Evolutionary conservation across 1,139 yeast species (phyloP).

Genomic region (Debaryomyces fabryi): DNA sequence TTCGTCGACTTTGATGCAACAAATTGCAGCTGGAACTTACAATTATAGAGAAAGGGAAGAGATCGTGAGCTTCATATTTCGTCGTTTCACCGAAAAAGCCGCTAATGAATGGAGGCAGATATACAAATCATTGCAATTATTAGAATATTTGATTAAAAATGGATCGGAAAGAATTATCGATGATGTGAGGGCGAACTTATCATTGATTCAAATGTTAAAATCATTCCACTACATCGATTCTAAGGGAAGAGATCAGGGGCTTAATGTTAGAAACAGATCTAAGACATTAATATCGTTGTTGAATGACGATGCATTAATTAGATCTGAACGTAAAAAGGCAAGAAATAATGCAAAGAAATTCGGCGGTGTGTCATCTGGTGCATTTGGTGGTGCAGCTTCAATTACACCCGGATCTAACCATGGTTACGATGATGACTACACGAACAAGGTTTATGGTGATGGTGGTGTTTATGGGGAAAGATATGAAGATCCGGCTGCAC

Average conservation of each 20-base stretch:
- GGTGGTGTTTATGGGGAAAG: slow-evolving; percentile 80
- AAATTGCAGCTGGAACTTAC: slow-evolving; percentile 93
- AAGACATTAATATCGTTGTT: slow-evolving; percentile 72
- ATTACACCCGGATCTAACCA: slow-evolving; percentile 39
- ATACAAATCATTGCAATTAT: slow-evolving; percentile 86
- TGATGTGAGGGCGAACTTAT: slow-evolving; percentile 84
- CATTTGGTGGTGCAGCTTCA: slow-evolving; percentile 52
- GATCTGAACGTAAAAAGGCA: slow-evolving; percentile 87
- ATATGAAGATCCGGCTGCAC: slow-evolving; percentile 58
- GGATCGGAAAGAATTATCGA: slow-evolving; percentile 96
- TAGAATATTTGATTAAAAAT: slow-evolving; percentile 87
- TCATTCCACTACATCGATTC: slow-evolving; percentile 93
- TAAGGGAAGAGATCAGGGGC: slow-evolving; percentile 95
- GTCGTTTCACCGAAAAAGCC: slow-evolving; percentile 90
- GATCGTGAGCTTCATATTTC: slow-evolving; percentile 67
- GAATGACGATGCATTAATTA: slow-evolving; percentile 73
- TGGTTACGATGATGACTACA: slow-evolving; percentile 57
- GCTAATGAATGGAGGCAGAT: slow-evolving; percentile 99
- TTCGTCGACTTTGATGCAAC: slow-evolving; percentile 85
- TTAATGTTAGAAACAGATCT: slow-evolving; percentile 90
- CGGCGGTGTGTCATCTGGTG: slow-evolving; percentile 64
- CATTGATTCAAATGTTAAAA: slow-evolving; percentile 84
- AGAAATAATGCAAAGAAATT: slow-evolving; percentile 81
- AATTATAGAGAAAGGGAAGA: slow-evolving; percentile 83
- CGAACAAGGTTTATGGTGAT: slow-evolving; percentile 70